A percentile compares a stretch with the other conserved stretches of the same genome.
These are phyloP conservation scores for Debaryomycetaceae sp. DNA, from an alignment of 1,139 yeast species.

Conservation along the genomic window DNA sequence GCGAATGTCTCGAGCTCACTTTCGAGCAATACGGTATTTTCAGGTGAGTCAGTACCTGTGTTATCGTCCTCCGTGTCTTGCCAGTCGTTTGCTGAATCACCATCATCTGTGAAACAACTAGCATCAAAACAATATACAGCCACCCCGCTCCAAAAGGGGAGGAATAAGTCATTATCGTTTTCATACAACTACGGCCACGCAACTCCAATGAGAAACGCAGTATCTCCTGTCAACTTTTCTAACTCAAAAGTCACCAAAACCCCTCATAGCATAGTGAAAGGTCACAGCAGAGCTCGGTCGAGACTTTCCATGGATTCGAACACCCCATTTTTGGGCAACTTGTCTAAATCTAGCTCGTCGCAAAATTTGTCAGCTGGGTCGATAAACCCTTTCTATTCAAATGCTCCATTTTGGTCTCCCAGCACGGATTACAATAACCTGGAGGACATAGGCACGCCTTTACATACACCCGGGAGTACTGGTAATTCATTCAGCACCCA, in stretches of 20 bases:
- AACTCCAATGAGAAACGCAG: constrained; percentile 26
- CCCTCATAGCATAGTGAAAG: constrained; percentile 24
- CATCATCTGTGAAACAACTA: constrained; percentile 18
- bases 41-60: constrained; percentile 41
- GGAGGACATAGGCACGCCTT: constrained; percentile 30
- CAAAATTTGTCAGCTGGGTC: constrained; percentile 13
- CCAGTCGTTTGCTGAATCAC: constrained; percentile 35
- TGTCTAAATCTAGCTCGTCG: constrained; percentile 14
- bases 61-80: constrained; percentile 33
- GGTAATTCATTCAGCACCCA: background rate
- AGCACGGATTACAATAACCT: constrained; percentile 25
- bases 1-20: constrained; percentile 6
- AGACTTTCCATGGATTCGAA: constrained; percentile 31
- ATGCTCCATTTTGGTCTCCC: constrained; percentile 40
- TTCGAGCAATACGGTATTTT: constrained; percentile 41
- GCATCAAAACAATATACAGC: constrained; percentile 14
- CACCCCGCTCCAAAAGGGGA: constrained; percentile 28
- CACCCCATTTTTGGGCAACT: constrained; percentile 14
- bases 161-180: constrained; percentile 31
- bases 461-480: constrained; percentile 23
- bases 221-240: constrained; percentile 22
- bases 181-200: constrained; percentile 22
- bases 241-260: constrained; percentile 28
- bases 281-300: constrained; percentile 42
- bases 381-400: constrained; percentile 46